A percentile compares a stretch with the other conserved stretches of the same genome.
These are phyloP conservation scores for Cladobotryum protrusum DNA, from an alignment of 2,329 filamentous ascomycete genomes.

Conservation along the genomic window DNA sequence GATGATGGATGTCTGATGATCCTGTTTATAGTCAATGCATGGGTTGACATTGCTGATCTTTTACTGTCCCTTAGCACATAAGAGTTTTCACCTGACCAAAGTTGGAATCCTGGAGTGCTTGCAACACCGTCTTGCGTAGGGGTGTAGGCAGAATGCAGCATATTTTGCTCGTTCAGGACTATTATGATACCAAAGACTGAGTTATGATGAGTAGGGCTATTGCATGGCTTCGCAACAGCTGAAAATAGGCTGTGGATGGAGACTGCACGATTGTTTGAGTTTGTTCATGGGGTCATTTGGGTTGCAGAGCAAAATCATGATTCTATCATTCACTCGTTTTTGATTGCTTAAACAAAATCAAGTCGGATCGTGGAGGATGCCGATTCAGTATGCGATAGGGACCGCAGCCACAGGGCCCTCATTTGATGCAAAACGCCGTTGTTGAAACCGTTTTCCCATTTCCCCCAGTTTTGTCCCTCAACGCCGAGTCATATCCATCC, in stretches of 20 bases:
- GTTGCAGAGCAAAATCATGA: background rate
- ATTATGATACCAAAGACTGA: too few species aligned
- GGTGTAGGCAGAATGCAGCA: background rate
- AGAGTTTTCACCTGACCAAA: background rate
- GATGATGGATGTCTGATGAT: too few species aligned
- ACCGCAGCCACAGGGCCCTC: constrained; percentile 20
- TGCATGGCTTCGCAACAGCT: background rate
- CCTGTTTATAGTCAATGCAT: too few species aligned
- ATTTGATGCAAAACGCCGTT: constrained; percentile 40
- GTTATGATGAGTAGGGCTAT: background rate
- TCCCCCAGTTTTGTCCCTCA: constrained; percentile 31
- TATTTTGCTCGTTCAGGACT: too few species aligned
- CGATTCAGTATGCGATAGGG: constrained; percentile 29
- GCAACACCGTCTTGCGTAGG: background rate
- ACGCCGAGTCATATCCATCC: constrained; percentile 31
- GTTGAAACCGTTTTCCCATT: constrained; percentile 47
- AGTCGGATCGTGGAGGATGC: constrained; percentile 38
- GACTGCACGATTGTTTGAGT: too few species aligned
- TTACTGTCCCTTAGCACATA: background rate
- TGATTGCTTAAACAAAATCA: constrained; percentile 4
- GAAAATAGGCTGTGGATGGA: too few species aligned
- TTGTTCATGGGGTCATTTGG: too few species aligned
- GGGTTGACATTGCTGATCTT: background rate
- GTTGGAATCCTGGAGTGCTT: background rate
- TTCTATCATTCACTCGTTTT: constrained; percentile 5